phyloP scores from a whole-genome alignment of 176 grass and related monocot genomes.

The Avena eriantha region DNA sequence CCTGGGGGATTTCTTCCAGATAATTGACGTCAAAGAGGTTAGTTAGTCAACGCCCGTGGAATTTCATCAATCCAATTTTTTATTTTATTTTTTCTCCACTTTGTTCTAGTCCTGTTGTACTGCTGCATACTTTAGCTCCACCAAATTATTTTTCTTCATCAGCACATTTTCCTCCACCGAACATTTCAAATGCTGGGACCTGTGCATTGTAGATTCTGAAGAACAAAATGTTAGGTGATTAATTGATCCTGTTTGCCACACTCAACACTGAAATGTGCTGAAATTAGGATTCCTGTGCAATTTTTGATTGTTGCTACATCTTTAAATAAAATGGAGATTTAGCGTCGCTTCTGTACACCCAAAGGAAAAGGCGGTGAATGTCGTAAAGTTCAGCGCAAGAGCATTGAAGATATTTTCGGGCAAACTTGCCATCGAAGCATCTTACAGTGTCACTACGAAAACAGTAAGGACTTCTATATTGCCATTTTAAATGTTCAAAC shows the following conservation, averaged over 20 bases:
- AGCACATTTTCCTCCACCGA: not conserved
- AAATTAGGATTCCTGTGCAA: not conserved
- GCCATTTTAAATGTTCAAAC: not conserved
- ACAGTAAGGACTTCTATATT: conserved; percentile 50
- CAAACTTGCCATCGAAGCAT: conserved; percentile 84
- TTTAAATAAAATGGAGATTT: conserved; percentile 94
- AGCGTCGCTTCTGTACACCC: conserved; percentile 79
- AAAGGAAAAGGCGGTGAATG: conserved; percentile 89
- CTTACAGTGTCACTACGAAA: conserved; percentile 65
- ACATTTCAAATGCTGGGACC: not conserved
- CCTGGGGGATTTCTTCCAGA: conserved; percentile 88
- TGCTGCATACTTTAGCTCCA: not conserved
- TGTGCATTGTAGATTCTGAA: not conserved
- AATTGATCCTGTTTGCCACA: not conserved
- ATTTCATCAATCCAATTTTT: not conserved
- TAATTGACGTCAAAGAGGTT: conserved; percentile 79
- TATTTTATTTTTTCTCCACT: not conserved
- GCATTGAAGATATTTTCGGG: conserved; percentile 75
- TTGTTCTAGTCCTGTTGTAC: not conserved
- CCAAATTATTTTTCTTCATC: not conserved
- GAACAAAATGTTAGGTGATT: not conserved
- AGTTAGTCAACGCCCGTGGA: conserved; percentile 47
- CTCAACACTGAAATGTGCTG: not conserved
- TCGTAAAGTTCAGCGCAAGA: conserved; percentile 81
- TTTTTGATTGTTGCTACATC: conserved; percentile 52